A percentile compares a stretch with the other conserved stretches of the same genome.
Evolutionary conservation across 805 yeast genomes (phyloP).

Genomic region (Jamesozyma piceae): DNA sequence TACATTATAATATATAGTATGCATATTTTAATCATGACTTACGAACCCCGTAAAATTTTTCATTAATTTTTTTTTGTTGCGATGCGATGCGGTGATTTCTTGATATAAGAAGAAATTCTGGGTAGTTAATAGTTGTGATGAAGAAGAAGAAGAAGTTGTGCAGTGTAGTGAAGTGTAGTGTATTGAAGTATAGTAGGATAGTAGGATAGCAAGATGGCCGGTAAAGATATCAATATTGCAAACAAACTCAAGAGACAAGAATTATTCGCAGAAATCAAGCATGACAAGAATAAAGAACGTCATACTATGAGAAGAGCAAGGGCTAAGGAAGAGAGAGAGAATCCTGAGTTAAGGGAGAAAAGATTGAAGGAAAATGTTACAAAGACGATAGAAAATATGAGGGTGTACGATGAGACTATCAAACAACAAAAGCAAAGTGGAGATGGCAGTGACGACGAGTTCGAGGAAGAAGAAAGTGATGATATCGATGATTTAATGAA

Average conservation of each 20-base stretch:
- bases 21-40: neutral
- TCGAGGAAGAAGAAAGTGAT: constrained; percentile 4
- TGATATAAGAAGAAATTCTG: too few relatives aligned
- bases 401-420: constrained; percentile 83
- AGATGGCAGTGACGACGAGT: constrained; percentile 16
- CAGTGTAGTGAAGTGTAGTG: neutral
- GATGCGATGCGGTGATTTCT: constrained; percentile 6
- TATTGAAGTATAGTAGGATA: neutral
- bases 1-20: too few relatives aligned
- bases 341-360: constrained; percentile 74
- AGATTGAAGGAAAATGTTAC: constrained; percentile 73
- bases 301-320: constrained; percentile 72
- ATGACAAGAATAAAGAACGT: constrained; percentile 64
- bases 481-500: constrained; percentile 21
- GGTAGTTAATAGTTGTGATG: neutral
- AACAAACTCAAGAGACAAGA: constrained; percentile 77
- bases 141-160: neutral
- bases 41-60: neutral
- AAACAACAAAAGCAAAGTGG: constrained; percentile 27
- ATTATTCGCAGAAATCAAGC: constrained; percentile 62
- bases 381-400: constrained; percentile 70
- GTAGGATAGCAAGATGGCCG: constrained; percentile 19
- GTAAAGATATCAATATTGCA: constrained; percentile 42
- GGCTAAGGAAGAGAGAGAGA: constrained; percentile 76
- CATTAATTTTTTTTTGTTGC: neutral